A percentile compares a stretch with the other conserved stretches of the same genome.
These are phyloP conservation scores for Coleophoma eucalyptorum DNA, from an alignment of 2,329 filamentous ascomycete species.

Conservation along the genomic window DNA sequence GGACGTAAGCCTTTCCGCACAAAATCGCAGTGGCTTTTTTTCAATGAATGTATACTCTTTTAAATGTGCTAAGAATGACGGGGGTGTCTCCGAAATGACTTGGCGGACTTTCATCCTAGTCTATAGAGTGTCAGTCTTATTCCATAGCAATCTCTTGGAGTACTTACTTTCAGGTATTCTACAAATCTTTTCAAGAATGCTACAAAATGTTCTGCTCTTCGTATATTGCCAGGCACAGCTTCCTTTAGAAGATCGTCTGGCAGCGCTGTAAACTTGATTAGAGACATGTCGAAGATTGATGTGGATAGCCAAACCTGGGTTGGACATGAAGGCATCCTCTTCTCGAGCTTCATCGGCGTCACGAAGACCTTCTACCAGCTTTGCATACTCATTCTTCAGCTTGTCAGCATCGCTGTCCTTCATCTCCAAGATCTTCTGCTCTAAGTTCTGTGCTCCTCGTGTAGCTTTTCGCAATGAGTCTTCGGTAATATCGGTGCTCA, in stretches of 20 bases:
- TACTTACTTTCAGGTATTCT: slow-evolving; percentile 79
- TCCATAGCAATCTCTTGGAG: not conserved
- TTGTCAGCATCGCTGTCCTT: slow-evolving; percentile 94
- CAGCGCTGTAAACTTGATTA: slow-evolving; percentile 47
- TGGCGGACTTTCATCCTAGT: slow-evolving; percentile 98
- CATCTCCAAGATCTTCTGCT: slow-evolving; percentile 90
- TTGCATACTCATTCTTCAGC: slow-evolving; percentile 90
- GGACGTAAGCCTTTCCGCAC: slow-evolving; percentile 89
- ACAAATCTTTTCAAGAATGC: slow-evolving; percentile 95
- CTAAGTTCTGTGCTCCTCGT: slow-evolving; percentile 84
- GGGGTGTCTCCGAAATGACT: slow-evolving; percentile 94
- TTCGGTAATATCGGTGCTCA: slow-evolving; percentile 95
- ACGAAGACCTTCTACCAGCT: slow-evolving; percentile 86
- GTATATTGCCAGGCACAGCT: slow-evolving; percentile 93
- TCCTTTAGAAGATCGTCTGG: slow-evolving; percentile 94
- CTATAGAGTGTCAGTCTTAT: slow-evolving; percentile 33
- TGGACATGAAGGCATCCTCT: slow-evolving; percentile 96
- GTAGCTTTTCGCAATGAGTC: slow-evolving; percentile 90
- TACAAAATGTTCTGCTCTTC: slow-evolving; percentile 92
- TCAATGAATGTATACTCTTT: slow-evolving; percentile 98
- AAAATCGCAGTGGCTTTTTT: slow-evolving; percentile 90
- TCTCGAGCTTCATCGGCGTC: slow-evolving; percentile 85
- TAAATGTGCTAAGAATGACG: slow-evolving; percentile 87
- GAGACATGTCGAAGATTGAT: slow-evolving; percentile 6
- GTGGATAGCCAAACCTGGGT: slow-evolving; percentile 51